A percentile compares a stretch with the other conserved stretches of the same genome.
Evolutionary conservation across 1,284 basidiomycete genomes (phyloP).

Genomic region (Hymenochaete sp.): DNA sequence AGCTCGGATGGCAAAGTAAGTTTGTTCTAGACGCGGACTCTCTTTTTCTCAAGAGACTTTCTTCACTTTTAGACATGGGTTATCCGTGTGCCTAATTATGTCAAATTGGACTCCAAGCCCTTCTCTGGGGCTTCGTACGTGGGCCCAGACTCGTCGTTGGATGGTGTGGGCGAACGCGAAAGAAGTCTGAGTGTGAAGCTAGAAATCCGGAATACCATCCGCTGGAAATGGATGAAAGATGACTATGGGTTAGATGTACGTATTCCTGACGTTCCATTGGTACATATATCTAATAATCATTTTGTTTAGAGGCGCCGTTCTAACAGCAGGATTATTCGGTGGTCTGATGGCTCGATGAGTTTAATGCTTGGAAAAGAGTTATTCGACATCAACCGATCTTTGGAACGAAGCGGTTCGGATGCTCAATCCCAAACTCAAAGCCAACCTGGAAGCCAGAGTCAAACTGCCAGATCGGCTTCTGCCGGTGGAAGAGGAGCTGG

Average conservation of each 20-base stretch:
- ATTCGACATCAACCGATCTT: conserved; percentile 75
- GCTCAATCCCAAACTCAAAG: conserved; percentile 30
- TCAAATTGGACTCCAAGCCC: conserved; percentile 74
- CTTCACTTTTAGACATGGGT: conserved; percentile 58
- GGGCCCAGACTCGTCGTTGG: conserved; percentile 58
- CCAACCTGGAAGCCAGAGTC: conserved; percentile 27
- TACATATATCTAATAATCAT: conserved; percentile 7
- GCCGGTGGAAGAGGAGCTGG: conserved; percentile 46
- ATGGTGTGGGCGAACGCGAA: conserved; percentile 51
- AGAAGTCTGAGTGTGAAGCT: conserved; percentile 74
- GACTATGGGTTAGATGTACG: conserved; percentile 61
- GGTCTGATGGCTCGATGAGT: conserved; percentile 87
- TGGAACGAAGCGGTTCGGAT: conserved; percentile 60
- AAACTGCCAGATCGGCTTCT: conserved; percentile 26
- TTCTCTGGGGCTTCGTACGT: conserved; percentile 76
- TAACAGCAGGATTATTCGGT: conserved; percentile 80
- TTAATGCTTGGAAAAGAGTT: conserved; percentile 84
- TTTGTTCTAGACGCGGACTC: conserved; percentile 7
- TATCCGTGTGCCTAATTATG: conserved; percentile 75
- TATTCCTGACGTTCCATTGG: conserved; percentile 18
- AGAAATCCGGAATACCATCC: conserved; percentile 83
- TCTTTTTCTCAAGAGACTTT: conserved; percentile 3
- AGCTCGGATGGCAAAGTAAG: conserved; percentile 63
- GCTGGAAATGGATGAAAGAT: conserved; percentile 81
- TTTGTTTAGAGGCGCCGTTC: conserved; percentile 61